Conservation (phyloP, 345 rosid species). For the Limnanthes douglasii region DNA sequence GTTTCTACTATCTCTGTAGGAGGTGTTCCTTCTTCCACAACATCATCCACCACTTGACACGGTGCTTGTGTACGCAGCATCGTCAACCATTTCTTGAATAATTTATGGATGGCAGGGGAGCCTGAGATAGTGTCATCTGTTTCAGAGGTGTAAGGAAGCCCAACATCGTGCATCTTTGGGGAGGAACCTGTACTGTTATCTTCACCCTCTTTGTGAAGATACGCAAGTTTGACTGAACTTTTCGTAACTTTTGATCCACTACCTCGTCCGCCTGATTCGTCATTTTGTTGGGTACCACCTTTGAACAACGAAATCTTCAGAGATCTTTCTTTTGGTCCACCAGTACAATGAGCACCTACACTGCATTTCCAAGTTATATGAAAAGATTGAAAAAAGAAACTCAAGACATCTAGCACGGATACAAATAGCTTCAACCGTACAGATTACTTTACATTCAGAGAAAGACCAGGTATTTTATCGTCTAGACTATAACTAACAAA, state of each 20-base stretch:
- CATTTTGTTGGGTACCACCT: conserved; percentile 45
- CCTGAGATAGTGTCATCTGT: conserved; percentile 35
- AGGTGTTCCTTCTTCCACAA: conserved; percentile 31
- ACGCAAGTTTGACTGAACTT: conserved; percentile 50
- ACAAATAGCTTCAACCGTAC: no score
- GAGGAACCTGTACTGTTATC: conserved; percentile 35
- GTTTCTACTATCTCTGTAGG: conserved; percentile 18
- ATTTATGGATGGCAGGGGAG: conserved; percentile 56
- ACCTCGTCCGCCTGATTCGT: conserved; percentile 36
- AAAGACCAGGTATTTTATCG: no score
- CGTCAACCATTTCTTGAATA: conserved; percentile 77
- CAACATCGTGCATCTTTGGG: conserved; percentile 41
- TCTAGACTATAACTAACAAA: no score
- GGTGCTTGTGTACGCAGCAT: conserved; percentile 38
- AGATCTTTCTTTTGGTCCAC: conserved; percentile 33
- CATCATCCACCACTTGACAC: conserved; percentile 31
- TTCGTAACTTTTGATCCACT: conserved; percentile 37
- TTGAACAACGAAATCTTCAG: conserved; percentile 63
- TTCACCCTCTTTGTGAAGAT: conserved; percentile 48
- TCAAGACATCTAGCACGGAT: neutral
- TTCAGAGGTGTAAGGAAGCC: conserved; percentile 48
- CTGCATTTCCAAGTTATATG: no score
- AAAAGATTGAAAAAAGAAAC: neutral
- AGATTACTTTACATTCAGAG: no score
- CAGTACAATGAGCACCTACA: conserved; percentile 28